Evolutionary conservation across 2,329 filamentous ascomycete genomes (phyloP).

Genomic region (Biscogniauxia mediterranea): DNA sequence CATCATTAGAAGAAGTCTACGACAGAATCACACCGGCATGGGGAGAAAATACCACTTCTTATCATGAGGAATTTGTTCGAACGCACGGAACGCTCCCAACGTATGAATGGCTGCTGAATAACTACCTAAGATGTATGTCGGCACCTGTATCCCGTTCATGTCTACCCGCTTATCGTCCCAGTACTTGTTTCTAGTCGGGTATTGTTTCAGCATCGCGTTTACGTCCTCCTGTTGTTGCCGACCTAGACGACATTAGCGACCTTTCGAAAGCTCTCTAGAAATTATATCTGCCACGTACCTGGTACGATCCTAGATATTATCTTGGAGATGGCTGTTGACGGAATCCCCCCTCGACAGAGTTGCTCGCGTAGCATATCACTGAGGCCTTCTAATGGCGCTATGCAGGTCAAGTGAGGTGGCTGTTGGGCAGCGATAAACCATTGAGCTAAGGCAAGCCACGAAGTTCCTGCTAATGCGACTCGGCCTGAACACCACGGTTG

Average conservation of each 20-base stretch:
- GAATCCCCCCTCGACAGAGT: conserved; percentile 19
- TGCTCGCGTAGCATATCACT: conserved; percentile 27
- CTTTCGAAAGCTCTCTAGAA: conserved; percentile 13
- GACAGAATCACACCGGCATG: neutral
- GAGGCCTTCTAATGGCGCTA: conserved; percentile 20
- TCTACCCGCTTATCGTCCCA: conserved; percentile 19
- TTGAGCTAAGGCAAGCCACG: conserved; percentile 23
- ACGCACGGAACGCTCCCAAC: conserved; percentile 15
- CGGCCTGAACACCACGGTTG: conserved; percentile 25
- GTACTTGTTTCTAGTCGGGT: conserved; percentile 13
- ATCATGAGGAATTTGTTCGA: neutral
- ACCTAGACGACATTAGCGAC: neutral
- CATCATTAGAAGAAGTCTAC: neutral
- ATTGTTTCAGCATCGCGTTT: conserved; percentile 9
- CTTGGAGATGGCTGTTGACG: neutral
- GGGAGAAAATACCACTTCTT: neutral
- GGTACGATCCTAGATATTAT: neutral
- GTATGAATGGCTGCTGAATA: conserved; percentile 18
- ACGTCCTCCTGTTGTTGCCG: neutral
- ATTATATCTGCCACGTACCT: conserved; percentile 4
- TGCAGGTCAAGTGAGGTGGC: conserved; percentile 17
- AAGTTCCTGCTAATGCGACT: conserved; percentile 26
- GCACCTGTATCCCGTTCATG: conserved; percentile 15
- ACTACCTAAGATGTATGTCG: conserved; percentile 16
- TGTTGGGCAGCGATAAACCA: conserved; percentile 23